A percentile compares a stretch with the other conserved stretches of the same genome.
Evolutionary conservation across 2,329 filamentous ascomycete genomes (phyloP).

Genomic region (Ceratocystis alfenasii): DNA sequence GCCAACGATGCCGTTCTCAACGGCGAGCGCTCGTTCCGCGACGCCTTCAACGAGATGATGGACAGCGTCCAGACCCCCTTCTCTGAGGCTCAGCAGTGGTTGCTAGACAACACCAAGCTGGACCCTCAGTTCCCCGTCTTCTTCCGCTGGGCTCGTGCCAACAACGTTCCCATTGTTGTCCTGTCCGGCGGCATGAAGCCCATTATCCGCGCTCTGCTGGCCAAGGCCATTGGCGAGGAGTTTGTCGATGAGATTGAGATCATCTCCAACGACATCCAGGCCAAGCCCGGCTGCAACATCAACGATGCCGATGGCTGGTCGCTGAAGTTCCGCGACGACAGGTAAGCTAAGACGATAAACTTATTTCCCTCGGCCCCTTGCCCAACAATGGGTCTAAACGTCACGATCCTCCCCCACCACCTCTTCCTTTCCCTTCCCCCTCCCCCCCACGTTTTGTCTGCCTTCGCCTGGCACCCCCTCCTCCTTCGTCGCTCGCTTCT

Average conservation of each 20-base stretch:
- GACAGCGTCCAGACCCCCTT: slow-evolving; percentile 73
- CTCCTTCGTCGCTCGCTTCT: background rate
- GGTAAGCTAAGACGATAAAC: slow-evolving; percentile 38
- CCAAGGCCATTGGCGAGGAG: slow-evolving; percentile 64
- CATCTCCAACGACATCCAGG: slow-evolving; percentile 69
- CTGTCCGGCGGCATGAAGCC: slow-evolving; percentile 88
- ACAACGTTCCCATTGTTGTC: slow-evolving; percentile 86
- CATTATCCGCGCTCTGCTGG: slow-evolving; percentile 72
- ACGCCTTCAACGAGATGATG: slow-evolving; percentile 85
- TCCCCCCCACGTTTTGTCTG: background rate
- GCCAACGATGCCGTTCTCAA: slow-evolving; percentile 68
- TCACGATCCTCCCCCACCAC: slow-evolving; percentile 3
- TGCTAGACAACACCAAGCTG: slow-evolving; percentile 72
- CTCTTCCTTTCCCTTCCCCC: background rate
- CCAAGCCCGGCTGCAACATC: slow-evolving; percentile 54
- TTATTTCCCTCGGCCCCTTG: slow-evolving; percentile 14
- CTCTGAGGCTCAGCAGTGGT: slow-evolving; percentile 64
- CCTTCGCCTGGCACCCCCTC: background rate
- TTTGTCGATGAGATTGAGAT: slow-evolving; percentile 72
- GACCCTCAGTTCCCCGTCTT: slow-evolving; percentile 84
- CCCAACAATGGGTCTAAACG: slow-evolving; percentile 6
- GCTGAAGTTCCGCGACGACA: slow-evolving; percentile 75
- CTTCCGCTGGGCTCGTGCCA: slow-evolving; percentile 64
- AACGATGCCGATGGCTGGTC: slow-evolving; percentile 76
- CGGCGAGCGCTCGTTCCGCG: slow-evolving; percentile 61